Evolutionary conservation across 352 stramenopile genomes (phyloP).

Genomic region (Phytophthora ramorum): DNA sequence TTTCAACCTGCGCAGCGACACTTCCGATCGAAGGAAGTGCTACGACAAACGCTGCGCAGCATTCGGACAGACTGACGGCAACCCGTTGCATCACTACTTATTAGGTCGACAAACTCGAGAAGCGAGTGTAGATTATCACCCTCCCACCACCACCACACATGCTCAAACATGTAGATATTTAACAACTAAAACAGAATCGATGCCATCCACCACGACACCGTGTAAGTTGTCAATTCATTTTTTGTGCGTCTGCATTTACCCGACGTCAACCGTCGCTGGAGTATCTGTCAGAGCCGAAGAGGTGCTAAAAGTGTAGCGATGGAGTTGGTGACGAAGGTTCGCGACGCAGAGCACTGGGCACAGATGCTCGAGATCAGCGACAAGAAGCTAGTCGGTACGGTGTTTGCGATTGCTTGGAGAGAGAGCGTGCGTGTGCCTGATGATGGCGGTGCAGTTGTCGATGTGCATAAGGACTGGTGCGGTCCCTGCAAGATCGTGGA

Average conservation of each 20-base stretch:
- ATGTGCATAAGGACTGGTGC: slow-evolving; percentile 78
- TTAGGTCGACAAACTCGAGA: slow-evolving; percentile 25
- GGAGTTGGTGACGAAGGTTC: slow-evolving; percentile 61
- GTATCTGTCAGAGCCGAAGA: slow-evolving; percentile 6
- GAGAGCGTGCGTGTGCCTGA: neutral
- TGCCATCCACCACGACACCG: neutral
- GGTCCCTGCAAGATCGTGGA: slow-evolving; percentile 81
- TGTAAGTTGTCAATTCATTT: neutral
- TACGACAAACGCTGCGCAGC: slow-evolving; percentile 9
- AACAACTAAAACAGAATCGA: slow-evolving; percentile 18
- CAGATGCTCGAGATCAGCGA: slow-evolving; percentile 57
- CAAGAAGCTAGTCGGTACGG: slow-evolving; percentile 68
- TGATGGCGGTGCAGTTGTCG: slow-evolving; percentile 49
- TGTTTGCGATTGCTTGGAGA: neutral
- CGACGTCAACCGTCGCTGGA: slow-evolving; percentile 7
- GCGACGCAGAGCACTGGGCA: slow-evolving; percentile 68
- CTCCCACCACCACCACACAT: slow-evolving; percentile 21
- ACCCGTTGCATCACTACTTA: slow-evolving; percentile 29
- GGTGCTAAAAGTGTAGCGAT: slow-evolving; percentile 25
- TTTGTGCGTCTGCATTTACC: neutral
- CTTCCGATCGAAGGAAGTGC: slow-evolving; percentile 47
- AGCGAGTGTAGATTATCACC: slow-evolving; percentile 32
- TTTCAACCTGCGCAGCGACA: slow-evolving; percentile 5
- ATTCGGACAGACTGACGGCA: slow-evolving; percentile 1
- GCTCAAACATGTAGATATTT: slow-evolving; percentile 36